Percentiles rank a stretch among this genome's conserved stretches.
Evolutionary conservation across 2,329 filamentous ascomycete species (phyloP).

Genomic region (Colletotrichum sp.): DNA sequence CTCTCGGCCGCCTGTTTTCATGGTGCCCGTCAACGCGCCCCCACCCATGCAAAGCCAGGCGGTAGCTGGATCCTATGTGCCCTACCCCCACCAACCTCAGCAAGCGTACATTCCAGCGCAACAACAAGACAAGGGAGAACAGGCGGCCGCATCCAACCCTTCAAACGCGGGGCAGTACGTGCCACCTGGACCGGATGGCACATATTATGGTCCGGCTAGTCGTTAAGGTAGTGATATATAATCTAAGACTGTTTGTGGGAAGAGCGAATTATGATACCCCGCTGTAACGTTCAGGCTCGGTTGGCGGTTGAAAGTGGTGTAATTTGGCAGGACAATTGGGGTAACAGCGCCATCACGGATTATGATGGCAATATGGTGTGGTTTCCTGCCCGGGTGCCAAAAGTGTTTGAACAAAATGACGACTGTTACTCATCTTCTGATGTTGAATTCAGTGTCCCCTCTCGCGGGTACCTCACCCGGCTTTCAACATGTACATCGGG

Average conservation of each 20-base stretch:
- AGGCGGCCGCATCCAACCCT: neutral
- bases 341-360: neutral
- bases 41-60: neutral
- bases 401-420: neutral
- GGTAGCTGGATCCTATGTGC: neutral
- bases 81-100: neutral
- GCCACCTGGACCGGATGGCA: neutral
- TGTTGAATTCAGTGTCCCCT: neutral
- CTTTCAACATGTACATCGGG: neutral
- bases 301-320: neutral
- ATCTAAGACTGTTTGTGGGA: neutral
- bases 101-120: neutral
- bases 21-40: neutral
- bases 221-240: neutral
- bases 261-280: neutral
- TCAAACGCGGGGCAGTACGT: neutral
- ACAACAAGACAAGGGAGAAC: neutral
- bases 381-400: neutral
- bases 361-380: neutral
- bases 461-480: neutral
- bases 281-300: neutral
- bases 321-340: neutral
- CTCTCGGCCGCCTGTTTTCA: neutral
- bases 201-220: neutral
- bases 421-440: neutral